Base-by-base conservation (phyloP, 257 asterid genomes). In the Orobanche coerulescens region DNA sequence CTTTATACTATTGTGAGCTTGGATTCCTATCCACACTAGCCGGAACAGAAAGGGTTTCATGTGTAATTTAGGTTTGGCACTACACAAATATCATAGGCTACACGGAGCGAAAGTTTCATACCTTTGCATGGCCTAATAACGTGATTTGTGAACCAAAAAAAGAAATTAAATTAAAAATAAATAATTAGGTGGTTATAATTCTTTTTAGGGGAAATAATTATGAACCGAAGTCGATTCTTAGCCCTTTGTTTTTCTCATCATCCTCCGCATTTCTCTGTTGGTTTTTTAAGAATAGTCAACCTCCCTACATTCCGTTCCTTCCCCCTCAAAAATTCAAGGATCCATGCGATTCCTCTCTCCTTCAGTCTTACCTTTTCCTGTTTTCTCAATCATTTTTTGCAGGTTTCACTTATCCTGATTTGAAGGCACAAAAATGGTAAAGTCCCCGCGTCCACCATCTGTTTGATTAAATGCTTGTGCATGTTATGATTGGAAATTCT, bases 401-500 rank as follows among this genome's bases (percentile, higher is more conserved):
- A 59, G 66, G 55, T 39, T 57, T 47, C 61, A 51, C 62, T 56
- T 51, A 53, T 62, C 73, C 71, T 30, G 12, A 46, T 58, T 58
- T 15, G 34, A 70, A 69, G 70, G 34, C 85, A n/a, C n/a, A 75
- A 68, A 71, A 0, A 82, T 82, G 88, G 88, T 79, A 81, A 39
- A 40, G 12, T 11, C 12, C 12, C 18, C 16, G 0, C 40, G 36
- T 47, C 5, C 13, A 8, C 30, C 12, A 6, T 30, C 37, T 56
- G 16, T 56, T 43, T 43, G 50, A 43, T 15, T 20, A 43, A 43
- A 43, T 43, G 50, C 50, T 16, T 43, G 22, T 30, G 4, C 7
- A 2, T 30, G 4, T 30, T 30, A 4, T 1, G 7, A 30, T 30
- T 1, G 36, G 36, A 4, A 6, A 4, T 30, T 1, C 7, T 30